A percentile compares a stretch with the other conserved stretches of the same genome.
Conservation (phyloP, 345 rosid species). For the Rhizophora apiculata region DNA sequence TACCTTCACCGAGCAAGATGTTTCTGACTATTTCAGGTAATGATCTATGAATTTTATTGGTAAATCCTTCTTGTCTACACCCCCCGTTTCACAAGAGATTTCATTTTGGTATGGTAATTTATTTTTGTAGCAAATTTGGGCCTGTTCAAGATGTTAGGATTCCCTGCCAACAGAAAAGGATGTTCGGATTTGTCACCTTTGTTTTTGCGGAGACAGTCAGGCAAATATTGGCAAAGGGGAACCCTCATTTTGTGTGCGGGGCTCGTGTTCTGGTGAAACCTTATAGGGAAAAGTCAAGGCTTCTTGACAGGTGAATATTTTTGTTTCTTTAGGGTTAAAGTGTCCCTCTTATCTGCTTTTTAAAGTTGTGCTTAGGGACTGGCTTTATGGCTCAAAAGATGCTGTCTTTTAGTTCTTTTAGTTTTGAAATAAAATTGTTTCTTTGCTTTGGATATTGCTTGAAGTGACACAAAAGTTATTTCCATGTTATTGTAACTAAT, state of each 20-base stretch:
- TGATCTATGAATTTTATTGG: background rate
- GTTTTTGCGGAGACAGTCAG: slow-evolving; percentile 62
- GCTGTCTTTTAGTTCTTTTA: background rate
- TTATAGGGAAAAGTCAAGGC: slow-evolving; percentile 80
- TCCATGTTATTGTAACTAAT: too few species aligned
- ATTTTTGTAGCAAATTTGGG: slow-evolving; percentile 66
- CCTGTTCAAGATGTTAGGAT: slow-evolving; percentile 93
- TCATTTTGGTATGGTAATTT: background rate
- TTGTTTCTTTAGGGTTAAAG: background rate
- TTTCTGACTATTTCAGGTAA: slow-evolving; percentile 76
- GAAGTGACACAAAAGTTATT: slow-evolving; percentile 5
- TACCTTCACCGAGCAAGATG: slow-evolving; percentile 76
- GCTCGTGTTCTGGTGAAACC: slow-evolving; percentile 98
- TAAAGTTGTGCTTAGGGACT: background rate
- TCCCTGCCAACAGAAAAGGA: slow-evolving; percentile 88
- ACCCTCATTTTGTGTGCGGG: slow-evolving; percentile 90
- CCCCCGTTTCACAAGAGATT: background rate
- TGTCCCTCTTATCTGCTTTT: background rate
- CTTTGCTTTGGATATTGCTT: background rate
- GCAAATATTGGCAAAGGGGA: slow-evolving; percentile 71
- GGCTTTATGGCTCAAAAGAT: background rate
- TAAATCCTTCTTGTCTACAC: background rate
- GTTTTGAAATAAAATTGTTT: background rate
- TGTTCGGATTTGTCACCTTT: slow-evolving; percentile 96
- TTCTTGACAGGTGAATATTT: slow-evolving; percentile 46